A percentile compares a stretch with the other conserved stretches of the same genome.
Evolutionary conservation across 2,329 filamentous ascomycete species (phyloP).

Genomic region (Fusarium acutatum): DNA sequence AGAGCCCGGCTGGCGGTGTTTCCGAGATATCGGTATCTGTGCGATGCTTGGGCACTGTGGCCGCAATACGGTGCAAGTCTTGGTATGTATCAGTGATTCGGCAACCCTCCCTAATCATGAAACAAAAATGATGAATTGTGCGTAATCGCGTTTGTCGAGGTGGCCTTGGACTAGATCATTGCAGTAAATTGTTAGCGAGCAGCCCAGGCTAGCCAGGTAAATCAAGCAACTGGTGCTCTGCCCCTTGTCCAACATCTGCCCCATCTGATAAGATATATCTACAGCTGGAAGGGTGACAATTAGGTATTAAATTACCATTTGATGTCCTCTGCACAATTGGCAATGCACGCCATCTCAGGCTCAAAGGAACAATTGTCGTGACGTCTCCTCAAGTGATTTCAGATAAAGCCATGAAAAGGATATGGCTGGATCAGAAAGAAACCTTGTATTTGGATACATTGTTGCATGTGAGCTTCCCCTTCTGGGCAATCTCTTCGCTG

Average conservation of each 20-base stretch:
- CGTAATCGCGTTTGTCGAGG: background rate
- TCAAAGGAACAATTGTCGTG: constrained; percentile 9
- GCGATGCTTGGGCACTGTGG: constrained; percentile 11
- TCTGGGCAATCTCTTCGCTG: background rate
- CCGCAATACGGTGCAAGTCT: background rate
- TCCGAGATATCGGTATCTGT: constrained; percentile 42
- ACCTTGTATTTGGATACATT: background rate
- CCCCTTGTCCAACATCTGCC: background rate
- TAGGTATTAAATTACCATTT: background rate
- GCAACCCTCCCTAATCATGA: background rate
- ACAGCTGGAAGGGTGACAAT: background rate
- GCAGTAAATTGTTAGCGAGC: background rate
- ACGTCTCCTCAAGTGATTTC: background rate
- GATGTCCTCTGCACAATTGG: background rate
- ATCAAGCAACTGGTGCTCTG: constrained; percentile 6
- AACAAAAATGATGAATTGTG: constrained; percentile 1
- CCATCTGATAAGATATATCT: constrained; percentile 26
- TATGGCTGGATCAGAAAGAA: background rate
- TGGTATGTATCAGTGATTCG: background rate
- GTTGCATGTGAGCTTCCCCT: constrained; percentile 7
- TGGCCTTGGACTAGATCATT: background rate
- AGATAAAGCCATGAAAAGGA: background rate
- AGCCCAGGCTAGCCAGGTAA: background rate
- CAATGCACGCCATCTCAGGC: constrained; percentile 5
- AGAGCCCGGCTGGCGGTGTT: constrained; percentile 38